Conservation (phyloP, 352 stramenopile genomes). For the Halophytophthora batemanensis region DNA sequence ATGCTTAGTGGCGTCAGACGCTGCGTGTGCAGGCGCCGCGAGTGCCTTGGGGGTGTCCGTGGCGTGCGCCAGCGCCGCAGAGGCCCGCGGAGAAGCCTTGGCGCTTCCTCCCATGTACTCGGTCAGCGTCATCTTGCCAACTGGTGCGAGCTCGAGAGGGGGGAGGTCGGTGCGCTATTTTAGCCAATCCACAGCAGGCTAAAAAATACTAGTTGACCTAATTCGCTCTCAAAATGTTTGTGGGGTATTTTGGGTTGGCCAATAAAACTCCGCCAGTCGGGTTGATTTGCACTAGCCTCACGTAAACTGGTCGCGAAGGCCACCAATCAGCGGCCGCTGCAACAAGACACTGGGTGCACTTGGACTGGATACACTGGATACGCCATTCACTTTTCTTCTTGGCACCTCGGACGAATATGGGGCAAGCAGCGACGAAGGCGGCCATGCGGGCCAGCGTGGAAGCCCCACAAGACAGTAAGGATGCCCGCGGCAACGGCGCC, state of each 20-base stretch:
- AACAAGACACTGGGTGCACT: too few species aligned
- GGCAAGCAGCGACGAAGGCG: conserved; percentile 16
- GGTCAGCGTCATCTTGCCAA: conserved; percentile 31
- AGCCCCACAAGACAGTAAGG: neutral
- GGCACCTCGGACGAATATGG: conserved; percentile 22
- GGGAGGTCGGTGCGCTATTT: conserved; percentile 11
- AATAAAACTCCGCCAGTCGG: too few species aligned
- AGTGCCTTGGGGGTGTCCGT: neutral
- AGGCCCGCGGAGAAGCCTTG: conserved; percentile 8
- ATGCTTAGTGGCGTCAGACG: neutral
- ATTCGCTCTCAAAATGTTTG: too few species aligned
- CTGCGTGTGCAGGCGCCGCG: conserved; percentile 2
- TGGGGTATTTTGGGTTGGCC: too few species aligned
- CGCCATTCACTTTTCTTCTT: neutral
- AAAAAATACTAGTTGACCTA: too few species aligned
- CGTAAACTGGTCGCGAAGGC: too few species aligned
- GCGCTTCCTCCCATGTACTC: conserved; percentile 15
- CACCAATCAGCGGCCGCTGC: too few species aligned
- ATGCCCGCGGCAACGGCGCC: neutral
- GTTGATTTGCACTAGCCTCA: too few species aligned
- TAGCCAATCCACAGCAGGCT: conserved; percentile 14
- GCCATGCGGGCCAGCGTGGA: neutral
- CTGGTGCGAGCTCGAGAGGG: too few species aligned
- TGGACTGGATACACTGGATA: too few species aligned
- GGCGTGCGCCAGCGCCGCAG: conserved; percentile 7